Percentiles rank a stretch among this genome's conserved stretches.
Conservation (phyloP, 352 stramenopile species). For the Phytophthora vignae region DNA sequence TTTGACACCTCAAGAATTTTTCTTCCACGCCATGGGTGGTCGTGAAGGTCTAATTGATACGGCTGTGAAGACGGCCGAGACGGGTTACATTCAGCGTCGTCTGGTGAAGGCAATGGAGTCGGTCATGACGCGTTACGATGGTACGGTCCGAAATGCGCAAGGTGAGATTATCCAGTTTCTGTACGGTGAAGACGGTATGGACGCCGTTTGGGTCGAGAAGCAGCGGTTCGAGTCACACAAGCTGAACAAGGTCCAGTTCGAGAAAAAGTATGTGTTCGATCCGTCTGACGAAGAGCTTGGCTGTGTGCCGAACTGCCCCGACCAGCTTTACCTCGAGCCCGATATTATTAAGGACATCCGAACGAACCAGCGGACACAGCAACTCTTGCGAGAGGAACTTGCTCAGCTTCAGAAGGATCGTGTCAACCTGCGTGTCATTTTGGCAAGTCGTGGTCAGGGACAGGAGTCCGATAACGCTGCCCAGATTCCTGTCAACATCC, state of each 20-base stretch:
- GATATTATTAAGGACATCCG: constrained; percentile 93
- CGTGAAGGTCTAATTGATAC: constrained; percentile 99
- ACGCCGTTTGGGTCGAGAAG: constrained; percentile 99
- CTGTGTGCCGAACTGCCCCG: constrained; percentile 83
- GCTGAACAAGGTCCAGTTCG: constrained; percentile 94
- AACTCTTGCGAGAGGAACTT: constrained; percentile 94
- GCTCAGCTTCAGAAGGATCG: constrained; percentile 96
- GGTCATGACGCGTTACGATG: constrained; percentile 99
- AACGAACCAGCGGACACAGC: constrained; percentile 94
- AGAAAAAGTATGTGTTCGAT: constrained; percentile 94
- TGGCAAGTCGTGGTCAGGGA: constrained; percentile 95
- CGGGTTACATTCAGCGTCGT: constrained; percentile 99
- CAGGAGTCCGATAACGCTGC: constrained; percentile 92
- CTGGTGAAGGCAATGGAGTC: constrained; percentile 99
- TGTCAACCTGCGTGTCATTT: constrained; percentile 93
- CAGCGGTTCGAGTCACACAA: constrained; percentile 93
- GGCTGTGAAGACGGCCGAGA: constrained; percentile 99
- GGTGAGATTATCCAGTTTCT: constrained; percentile 90
- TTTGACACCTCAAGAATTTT: constrained; percentile 97
- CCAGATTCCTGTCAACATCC: constrained; percentile 94
- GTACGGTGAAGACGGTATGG: constrained; percentile 99
- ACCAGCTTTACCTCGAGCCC: constrained; percentile 86
- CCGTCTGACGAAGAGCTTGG: constrained; percentile 94
- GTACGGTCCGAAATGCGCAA: constrained; percentile 96
- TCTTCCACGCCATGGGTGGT: constrained; percentile 99